Percentiles rank a stretch among this genome's conserved stretches.
These are phyloP conservation scores for Aspergillus cristatus DNA, from an alignment of 495 filamentous ascomycete genomes.

Conservation along the genomic window DNA sequence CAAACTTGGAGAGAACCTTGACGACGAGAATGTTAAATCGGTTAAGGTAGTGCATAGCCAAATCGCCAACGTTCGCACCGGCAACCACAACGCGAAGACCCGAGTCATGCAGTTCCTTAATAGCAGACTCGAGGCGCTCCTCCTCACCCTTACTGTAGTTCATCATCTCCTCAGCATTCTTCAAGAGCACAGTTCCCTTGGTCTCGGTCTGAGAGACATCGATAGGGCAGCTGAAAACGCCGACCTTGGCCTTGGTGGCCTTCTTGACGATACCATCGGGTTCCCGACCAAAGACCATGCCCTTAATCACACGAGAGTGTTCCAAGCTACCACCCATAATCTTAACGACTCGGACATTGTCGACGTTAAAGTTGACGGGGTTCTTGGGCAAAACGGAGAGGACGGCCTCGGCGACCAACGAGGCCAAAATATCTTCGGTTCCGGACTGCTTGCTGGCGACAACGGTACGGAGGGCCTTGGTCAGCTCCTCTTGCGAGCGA, in stretches of 20 bases:
- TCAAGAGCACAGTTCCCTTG: slow-evolving; percentile 97
- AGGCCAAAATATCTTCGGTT: slow-evolving; percentile 76
- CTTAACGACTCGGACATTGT: slow-evolving; percentile 98
- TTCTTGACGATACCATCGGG: slow-evolving; percentile 87
- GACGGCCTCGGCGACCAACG: slow-evolving; percentile 86
- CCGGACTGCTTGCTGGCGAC: slow-evolving; percentile 95
- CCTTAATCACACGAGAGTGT: slow-evolving; percentile 89
- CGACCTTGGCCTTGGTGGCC: slow-evolving; percentile 87
- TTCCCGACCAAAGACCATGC: slow-evolving; percentile 95
- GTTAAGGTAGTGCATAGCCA: slow-evolving; percentile 96
- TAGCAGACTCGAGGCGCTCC: slow-evolving; percentile 71
- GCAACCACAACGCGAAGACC: slow-evolving; percentile 87
- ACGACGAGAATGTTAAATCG: slow-evolving; percentile 91
- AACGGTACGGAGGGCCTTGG: slow-evolving; percentile 92
- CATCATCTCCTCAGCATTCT: slow-evolving; percentile 97
- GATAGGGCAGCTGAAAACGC: slow-evolving; percentile 91
- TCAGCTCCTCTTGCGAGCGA: slow-evolving; percentile 66
- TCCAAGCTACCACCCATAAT: slow-evolving; percentile 97
- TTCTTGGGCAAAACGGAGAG: slow-evolving; percentile 94
- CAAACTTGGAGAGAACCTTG: slow-evolving; percentile 97
- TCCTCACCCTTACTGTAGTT: slow-evolving; percentile 98
- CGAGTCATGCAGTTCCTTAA: slow-evolving; percentile 94
- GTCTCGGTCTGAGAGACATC: slow-evolving; percentile 96
- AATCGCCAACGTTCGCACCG: slow-evolving; percentile 84
- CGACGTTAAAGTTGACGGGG: slow-evolving; percentile 97